A percentile compares a stretch with the other conserved stretches of the same genome.
These are phyloP conservation scores for Candida ipomoeae DNA, from an alignment of 805 yeast species.

Conservation along the genomic window DNA sequence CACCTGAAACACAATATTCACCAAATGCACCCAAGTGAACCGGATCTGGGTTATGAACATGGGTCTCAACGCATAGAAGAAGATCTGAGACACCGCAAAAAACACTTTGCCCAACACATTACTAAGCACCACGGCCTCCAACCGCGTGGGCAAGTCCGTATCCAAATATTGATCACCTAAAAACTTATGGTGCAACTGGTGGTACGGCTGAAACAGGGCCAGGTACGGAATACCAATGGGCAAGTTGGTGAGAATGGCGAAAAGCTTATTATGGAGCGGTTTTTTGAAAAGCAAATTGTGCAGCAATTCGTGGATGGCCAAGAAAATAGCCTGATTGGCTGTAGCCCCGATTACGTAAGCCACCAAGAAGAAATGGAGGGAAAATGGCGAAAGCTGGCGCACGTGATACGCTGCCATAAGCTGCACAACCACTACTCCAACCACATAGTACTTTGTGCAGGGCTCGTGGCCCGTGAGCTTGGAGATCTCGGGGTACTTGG, in stretches of 20 bases:
- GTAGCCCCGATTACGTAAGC: constrained; percentile 87
- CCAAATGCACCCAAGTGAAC: constrained; percentile 68
- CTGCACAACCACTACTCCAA: constrained; percentile 65
- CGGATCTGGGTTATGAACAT: constrained; percentile 75
- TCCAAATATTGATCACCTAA: constrained; percentile 80
- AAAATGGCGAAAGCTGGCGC: constrained; percentile 49
- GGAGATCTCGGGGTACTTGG: constrained; percentile 72
- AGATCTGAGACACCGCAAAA: constrained; percentile 83
- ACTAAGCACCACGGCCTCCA: constrained; percentile 71
- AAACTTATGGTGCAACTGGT: constrained; percentile 86
- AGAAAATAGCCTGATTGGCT: constrained; percentile 74
- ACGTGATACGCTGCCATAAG: constrained; percentile 58
- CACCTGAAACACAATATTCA: constrained; percentile 62
- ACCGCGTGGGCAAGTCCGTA: constrained; percentile 80
- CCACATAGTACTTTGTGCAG: constrained; percentile 69
- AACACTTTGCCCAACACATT: constrained; percentile 83
- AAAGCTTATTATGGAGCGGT: constrained; percentile 73
- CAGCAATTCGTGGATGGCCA: constrained; percentile 84
- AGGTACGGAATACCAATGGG: constrained; percentile 91
- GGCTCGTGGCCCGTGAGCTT: constrained; percentile 86
- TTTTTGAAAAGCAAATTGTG: constrained; percentile 81
- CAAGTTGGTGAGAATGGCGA: constrained; percentile 70
- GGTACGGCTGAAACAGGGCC: constrained; percentile 87
- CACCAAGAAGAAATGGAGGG: constrained; percentile 50
- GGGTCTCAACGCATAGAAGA: constrained; percentile 87